Evolutionary conservation across 805 yeast species (phyloP), one percentile per base, ranked within the genome.

Genomic region (Candida suzukii): DNA sequence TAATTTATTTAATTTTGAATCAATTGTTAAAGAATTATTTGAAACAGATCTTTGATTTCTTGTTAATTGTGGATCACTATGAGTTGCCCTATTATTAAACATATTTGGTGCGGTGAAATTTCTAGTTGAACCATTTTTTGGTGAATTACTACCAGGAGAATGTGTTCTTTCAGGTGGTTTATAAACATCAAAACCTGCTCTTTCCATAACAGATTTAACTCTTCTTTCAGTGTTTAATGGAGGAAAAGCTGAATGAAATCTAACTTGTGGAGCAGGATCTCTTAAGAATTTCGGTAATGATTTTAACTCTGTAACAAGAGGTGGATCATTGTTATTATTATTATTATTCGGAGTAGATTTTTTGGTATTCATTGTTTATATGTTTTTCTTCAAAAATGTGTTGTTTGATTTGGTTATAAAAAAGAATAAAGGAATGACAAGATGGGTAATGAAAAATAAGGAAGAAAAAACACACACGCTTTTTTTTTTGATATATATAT

Each of bases 171-270:
- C 52, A 2, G 64, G 40, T 25, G 44, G 64, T 39, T 56, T 68
- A 44, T 66, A 67, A 11, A 74, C 75, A 20, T 84, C 93, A 52
- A 85, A 85, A 0, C 95, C 95, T 0, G 93, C 93, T 49, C 93
- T 63, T 56, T 85, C 93, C 59, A 83, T 77, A 2, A 83, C 93
- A 2, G 88, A 80, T 49, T 71, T 70, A 51, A 79, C 81, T 24
- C 78, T 63, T 37, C 72, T 78, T 29, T 74, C 73, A 0, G 83
- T 76, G 41, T 77, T 78, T 45, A 85, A 61, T 0, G 87, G 83
- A 2, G 95, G 95, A 49, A 84, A 85, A 4, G 82, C 76, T 11
- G 78, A 72, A 48, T 76, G 61, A 38, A 65, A 61, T 30, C 56
- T 49, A n/a, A 63, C 60, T 24, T 61, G 57, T 4, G 70, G 56